phyloP scores from a whole-genome alignment of 2,329 filamentous ascomycete genomes.

The Fusarium devonianum region DNA sequence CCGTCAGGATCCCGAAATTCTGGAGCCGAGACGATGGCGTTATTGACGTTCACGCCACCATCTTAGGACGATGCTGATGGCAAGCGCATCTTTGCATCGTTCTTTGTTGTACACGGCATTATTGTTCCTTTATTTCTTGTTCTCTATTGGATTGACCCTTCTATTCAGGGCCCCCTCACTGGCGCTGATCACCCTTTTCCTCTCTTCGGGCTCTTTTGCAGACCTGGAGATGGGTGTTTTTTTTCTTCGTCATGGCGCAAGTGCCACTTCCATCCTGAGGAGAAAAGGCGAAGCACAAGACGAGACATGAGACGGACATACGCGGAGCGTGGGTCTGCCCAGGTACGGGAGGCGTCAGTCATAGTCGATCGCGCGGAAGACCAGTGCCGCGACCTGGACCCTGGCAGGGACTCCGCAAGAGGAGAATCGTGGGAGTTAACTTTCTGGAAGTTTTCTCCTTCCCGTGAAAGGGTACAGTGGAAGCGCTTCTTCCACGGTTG shows the following conservation, averaged over 20 bases:
- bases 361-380: constrained; percentile 14
- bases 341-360: constrained; percentile 13
- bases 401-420: constrained; percentile 6
- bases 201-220: too few relatives aligned
- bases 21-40: constrained; percentile 30
- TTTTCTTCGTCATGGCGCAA: background rate
- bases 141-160: too few relatives aligned
- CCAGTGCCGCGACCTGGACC: constrained; percentile 6
- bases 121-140: background rate
- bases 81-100: constrained; percentile 4
- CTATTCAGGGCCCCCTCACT: too few relatives aligned
- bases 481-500: background rate
- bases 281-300: background rate
- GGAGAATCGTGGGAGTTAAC: constrained; percentile 13
- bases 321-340: constrained; percentile 1
- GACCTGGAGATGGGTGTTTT: too few relatives aligned
- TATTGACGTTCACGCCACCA: constrained; percentile 16
- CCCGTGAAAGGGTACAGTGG: background rate
- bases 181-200: too few relatives aligned
- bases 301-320: constrained; percentile 10
- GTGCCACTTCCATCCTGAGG: background rate
- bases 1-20: constrained; percentile 13
- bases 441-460: background rate
- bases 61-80: constrained; percentile 3
- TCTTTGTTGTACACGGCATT: constrained; percentile 5